Base-by-base conservation (phyloP, 805 yeast genomes). In the Cyberlindnera euphorbiiphila region DNA sequence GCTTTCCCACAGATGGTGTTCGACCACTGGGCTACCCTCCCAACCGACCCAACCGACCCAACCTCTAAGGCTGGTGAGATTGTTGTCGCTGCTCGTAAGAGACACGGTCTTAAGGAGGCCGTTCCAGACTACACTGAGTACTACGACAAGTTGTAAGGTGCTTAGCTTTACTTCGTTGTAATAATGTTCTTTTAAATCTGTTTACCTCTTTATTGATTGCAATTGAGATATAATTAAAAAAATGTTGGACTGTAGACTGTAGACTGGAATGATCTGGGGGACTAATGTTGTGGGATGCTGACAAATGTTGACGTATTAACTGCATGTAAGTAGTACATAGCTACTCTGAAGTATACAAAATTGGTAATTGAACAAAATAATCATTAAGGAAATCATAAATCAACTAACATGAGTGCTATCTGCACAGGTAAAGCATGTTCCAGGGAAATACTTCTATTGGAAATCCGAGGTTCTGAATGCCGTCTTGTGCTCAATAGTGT, bases 1-100 rank as follows among this genome's bases (percentile, higher is more conserved):
- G 98, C 98, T 72, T 91, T 91, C 98, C 98, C 98, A 76, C 98
- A 91, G 78, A 80, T 93, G 95, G 94, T 93, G 72, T 93, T 91
- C 74, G 98, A 93, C 73, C 98, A 91, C 73, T 91, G 98, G 98
- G 76, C 87, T 56, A 71, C 86, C 61, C 75, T 93, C 78, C 64
- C 66, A 58, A 95, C 96, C 72, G 93, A 88, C 72, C 95, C 95
- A 68, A 73, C 84, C 57, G 98, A 91, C 74, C 81, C 89, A 66
- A 56, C 81, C 61, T 56, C 80, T 57, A 78, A 77, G 73, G 77
- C 84, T 59, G 84, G 84, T 70, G 65, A 61, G 54, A 77, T 78
- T 57, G 84, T 78, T 47, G 39, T 53, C 39, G 81, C 70, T 54
- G 72, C 81, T 71, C 86, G 98, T 78, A 85, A 82, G 81, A 84